Conservation (phyloP, 352 stramenopile species). For the Globisporangium cystogenes region DNA sequence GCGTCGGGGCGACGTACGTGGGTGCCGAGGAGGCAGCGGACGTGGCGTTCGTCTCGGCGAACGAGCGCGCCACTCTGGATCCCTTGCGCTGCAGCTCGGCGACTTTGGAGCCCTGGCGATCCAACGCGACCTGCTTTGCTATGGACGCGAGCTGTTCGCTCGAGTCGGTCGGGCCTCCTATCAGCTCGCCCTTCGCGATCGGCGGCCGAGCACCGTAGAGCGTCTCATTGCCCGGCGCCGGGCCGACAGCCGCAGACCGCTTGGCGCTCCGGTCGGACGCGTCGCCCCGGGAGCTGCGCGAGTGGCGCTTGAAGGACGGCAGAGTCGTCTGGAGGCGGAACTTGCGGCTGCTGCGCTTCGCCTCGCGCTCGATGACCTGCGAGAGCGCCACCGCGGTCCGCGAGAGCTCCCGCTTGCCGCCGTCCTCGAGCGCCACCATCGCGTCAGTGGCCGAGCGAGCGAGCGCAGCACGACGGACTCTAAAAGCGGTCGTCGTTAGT, state of each 20-base stretch:
- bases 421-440: background rate
- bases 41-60: background rate
- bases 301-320: slow-evolving; percentile 16
- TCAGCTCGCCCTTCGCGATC: background rate
- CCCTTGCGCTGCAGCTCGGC: slow-evolving; percentile 2
- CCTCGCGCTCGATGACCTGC: slow-evolving; percentile 57
- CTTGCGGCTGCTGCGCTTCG: slow-evolving; percentile 28
- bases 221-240: background rate
- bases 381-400: slow-evolving; percentile 62
- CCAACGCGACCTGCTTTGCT: background rate
- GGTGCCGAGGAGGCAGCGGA: too few relatives aligned
- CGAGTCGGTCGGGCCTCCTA: background rate
- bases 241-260: slow-evolving; percentile 2
- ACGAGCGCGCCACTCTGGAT: background rate
- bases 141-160: background rate
- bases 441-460: too few relatives aligned
- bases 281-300: background rate
- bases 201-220: background rate
- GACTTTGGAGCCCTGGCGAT: slow-evolving; percentile 6
- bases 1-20: background rate
- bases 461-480: too few relatives aligned
- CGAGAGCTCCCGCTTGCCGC: slow-evolving; percentile 25
- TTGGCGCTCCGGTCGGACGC: background rate
- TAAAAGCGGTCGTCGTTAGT: too few relatives aligned
- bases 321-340: slow-evolving; percentile 23